phyloP scores from a whole-genome alignment of 169 alveolate species.

The Babesia caballi region DNA sequence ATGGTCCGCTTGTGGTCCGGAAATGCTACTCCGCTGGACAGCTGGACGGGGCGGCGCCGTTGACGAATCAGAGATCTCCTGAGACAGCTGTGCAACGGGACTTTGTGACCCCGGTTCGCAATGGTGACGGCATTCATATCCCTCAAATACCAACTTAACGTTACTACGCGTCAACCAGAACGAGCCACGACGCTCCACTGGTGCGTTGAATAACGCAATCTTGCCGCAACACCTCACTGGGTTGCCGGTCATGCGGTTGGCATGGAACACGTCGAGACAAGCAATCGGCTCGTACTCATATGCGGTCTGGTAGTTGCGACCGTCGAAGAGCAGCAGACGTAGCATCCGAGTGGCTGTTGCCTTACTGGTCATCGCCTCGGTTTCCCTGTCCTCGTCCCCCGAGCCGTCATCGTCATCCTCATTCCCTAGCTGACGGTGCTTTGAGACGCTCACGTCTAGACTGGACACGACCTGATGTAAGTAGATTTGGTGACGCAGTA shows the following conservation, averaged over 20 bases:
- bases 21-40: too few relatives aligned
- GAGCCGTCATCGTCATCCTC: slow-evolving; percentile 9
- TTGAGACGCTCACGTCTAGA: slow-evolving; percentile 30
- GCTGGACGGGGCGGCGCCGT: neutral
- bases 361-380: neutral
- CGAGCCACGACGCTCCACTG: slow-evolving; percentile 30
- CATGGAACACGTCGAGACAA: slow-evolving; percentile 48
- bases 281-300: slow-evolving; percentile 64
- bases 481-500: neutral
- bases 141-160: slow-evolving; percentile 59
- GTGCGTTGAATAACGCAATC: slow-evolving; percentile 44
- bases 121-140: slow-evolving; percentile 18
- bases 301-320: slow-evolving; percentile 6
- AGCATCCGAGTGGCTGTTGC: slow-evolving; percentile 48
- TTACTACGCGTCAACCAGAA: slow-evolving; percentile 50
- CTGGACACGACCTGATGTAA: slow-evolving; percentile 39
- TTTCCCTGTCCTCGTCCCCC: slow-evolving; percentile 23
- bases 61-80: neutral
- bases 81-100: neutral
- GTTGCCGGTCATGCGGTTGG: slow-evolving; percentile 1
- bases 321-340: slow-evolving; percentile 33
- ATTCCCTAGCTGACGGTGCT: slow-evolving; percentile 18
- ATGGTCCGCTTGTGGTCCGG: too few relatives aligned
- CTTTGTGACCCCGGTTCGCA: neutral
- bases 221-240: slow-evolving; percentile 56